These are phyloP conservation scores for Aspergillus novofumigatus DNA, from an alignment of 2,329 filamentous ascomycete species.

Conservation along the genomic window DNA sequence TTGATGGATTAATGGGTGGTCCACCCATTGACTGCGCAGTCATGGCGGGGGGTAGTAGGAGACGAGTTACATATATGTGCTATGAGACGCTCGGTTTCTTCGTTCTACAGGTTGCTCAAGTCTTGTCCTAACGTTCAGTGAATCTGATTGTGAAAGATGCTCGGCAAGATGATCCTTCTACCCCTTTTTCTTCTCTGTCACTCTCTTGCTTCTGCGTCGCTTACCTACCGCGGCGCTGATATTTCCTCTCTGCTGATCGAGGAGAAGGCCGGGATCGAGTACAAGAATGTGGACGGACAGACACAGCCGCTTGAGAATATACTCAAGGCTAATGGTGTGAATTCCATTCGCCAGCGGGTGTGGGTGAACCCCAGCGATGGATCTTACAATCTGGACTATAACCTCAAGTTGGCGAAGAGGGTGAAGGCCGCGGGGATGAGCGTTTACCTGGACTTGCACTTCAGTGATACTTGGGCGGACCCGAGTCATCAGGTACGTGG, in stretches of 20 bases:
- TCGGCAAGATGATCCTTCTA: slow-evolving; percentile 3
- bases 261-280: slow-evolving; percentile 58
- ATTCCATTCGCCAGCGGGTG: slow-evolving; percentile 65
- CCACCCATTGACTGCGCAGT: not conserved
- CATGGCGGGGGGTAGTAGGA: too few species aligned
- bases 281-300: slow-evolving; percentile 54
- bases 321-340: slow-evolving; percentile 58
- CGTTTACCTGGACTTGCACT: slow-evolving; percentile 62
- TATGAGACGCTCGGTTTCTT: not conserved
- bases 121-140: not conserved
- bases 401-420: slow-evolving; percentile 62
- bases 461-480: slow-evolving; percentile 69
- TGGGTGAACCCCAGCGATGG: slow-evolving; percentile 67
- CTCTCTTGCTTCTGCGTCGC: slow-evolving; percentile 35
- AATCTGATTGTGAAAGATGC: not conserved
- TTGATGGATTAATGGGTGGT: not conserved
- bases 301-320: slow-evolving; percentile 59
- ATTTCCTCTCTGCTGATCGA: slow-evolving; percentile 65
- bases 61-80: not conserved
- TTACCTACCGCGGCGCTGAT: slow-evolving; percentile 64
- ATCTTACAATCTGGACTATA: slow-evolving; percentile 66
- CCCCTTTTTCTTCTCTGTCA: slow-evolving; percentile 15
- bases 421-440: slow-evolving; percentile 60
- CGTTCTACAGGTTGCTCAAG: not conserved
- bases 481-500: slow-evolving; percentile 53